Percentiles rank a stretch among this genome's conserved stretches.
Evolutionary conservation across 1,284 basidiomycete species (phyloP).

Genomic region (Dichomitus squalens): DNA sequence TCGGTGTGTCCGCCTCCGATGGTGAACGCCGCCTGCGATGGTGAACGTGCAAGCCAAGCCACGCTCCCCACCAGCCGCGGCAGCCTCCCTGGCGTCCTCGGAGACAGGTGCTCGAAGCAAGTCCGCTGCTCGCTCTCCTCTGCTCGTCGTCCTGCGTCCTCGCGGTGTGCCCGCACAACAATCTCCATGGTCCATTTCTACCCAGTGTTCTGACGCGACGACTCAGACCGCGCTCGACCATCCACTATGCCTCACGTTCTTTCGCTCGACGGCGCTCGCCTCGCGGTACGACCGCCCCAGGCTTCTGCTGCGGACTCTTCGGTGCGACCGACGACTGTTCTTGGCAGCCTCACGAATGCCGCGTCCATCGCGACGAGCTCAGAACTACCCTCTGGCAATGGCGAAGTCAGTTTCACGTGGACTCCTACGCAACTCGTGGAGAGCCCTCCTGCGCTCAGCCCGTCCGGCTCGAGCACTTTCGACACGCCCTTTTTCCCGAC

Average conservation of each 20-base stretch:
- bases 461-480: not conserved
- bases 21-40: too few relatives aligned
- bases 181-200: not conserved
- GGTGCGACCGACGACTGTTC: not conserved
- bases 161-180: not conserved
- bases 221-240: not conserved
- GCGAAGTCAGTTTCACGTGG: not conserved
- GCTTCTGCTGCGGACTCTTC: not conserved
- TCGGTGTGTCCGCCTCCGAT: too few relatives aligned
- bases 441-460: not conserved
- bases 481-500: constrained; percentile 17
- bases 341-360: not conserved
- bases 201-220: not conserved
- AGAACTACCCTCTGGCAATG: not conserved
- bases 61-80: too few relatives aligned
- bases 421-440: not conserved
- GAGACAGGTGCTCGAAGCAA: not conserved
- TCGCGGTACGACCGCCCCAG: not conserved
- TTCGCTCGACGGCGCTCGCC: not conserved
- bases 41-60: too few relatives aligned
- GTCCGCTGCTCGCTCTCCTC: not conserved
- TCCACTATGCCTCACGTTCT: not conserved
- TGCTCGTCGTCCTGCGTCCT: constrained; percentile 11
- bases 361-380: not conserved
- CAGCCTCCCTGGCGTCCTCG: not conserved